Base-by-base conservation (phyloP, 2,329 filamentous ascomycete species). In the Fusarium sp. region DNA sequence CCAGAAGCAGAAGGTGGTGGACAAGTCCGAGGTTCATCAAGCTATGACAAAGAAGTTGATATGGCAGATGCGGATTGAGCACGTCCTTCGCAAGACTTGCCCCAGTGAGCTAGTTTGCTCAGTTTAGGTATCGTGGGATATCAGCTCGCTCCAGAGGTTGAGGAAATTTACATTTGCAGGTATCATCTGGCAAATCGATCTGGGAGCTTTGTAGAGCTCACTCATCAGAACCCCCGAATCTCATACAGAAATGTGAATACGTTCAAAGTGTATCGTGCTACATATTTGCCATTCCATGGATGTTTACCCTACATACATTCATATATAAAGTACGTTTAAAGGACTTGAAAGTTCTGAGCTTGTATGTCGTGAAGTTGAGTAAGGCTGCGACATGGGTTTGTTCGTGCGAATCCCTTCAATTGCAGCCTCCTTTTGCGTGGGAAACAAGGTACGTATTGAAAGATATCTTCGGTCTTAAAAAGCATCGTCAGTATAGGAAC, bases 1-100 rank as follows among this genome's bases (percentile, higher is more conserved):
- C 71, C 71, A 64, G 71, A 73, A 73, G 71, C 67, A 73, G 71
- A 74, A 74, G 71, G 71, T 74, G 71, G 49, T 61, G 43, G 46
- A 37, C 67, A 59, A 38, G 59, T 38, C 46, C 32, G 35, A 30
- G 54, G 47, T 47, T 38, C 44, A 65, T 50, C 59, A 54, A 63
- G 49, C 46, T 44, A 47, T 58, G 49, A 52, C 35, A 56, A 28
- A 40, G 33, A n/a, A 60, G 28, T 63, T 63, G 49, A 67, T 63
- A 47, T 49, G 46, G 62, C 47, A 53, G n/a, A 60, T 50, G 53
- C 44, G 42, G 23, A 50, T 43, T 57, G 47, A 67, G 47, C 40
- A 64, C 49, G 23, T 42, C 28, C n/a, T 69, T 69, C 59, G 59
- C 59, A 65, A 53, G 52, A n/a, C 44, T 52, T 54, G 50, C 49